phyloP scores from a whole-genome alignment of 176 grass and related monocot genomes.

The Otatea glauca region DNA sequence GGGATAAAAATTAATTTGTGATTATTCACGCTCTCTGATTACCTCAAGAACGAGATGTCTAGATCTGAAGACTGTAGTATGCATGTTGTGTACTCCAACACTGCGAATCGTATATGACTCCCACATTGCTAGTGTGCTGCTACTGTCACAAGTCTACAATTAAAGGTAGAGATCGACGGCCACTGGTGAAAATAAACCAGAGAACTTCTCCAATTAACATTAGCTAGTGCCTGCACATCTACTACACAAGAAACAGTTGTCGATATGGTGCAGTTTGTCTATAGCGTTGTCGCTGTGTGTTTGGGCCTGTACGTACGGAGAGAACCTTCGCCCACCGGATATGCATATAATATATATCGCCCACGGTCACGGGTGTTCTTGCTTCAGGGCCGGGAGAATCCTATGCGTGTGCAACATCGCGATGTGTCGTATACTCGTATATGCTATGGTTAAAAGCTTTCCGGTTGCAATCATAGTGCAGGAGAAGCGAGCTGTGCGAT shows the following conservation, averaged over 20 bases:
- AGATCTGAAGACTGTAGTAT: neutral
- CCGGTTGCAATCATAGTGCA: neutral
- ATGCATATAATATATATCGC: neutral
- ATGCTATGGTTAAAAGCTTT: neutral
- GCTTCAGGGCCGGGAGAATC: neutral
- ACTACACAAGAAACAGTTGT: neutral
- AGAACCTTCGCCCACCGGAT: neutral
- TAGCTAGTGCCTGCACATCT: neutral
- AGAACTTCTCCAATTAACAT: neutral
- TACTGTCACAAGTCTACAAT: neutral
- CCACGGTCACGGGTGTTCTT: conserved; percentile 15
- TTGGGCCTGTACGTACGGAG: neutral
- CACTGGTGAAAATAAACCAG: neutral
- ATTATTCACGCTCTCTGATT: neutral
- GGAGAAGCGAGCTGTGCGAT: neutral
- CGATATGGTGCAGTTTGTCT: neutral
- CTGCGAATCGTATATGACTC: neutral
- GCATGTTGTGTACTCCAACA: neutral
- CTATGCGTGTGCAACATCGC: neutral
- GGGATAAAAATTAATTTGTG: too few species aligned
- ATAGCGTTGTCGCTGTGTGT: neutral
- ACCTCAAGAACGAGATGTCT: neutral
- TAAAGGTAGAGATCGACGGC: neutral
- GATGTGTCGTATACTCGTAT: neutral
- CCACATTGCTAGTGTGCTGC: neutral